Conservation (phyloP, 257 asterid species). For the Capsicum chinense region DNA sequence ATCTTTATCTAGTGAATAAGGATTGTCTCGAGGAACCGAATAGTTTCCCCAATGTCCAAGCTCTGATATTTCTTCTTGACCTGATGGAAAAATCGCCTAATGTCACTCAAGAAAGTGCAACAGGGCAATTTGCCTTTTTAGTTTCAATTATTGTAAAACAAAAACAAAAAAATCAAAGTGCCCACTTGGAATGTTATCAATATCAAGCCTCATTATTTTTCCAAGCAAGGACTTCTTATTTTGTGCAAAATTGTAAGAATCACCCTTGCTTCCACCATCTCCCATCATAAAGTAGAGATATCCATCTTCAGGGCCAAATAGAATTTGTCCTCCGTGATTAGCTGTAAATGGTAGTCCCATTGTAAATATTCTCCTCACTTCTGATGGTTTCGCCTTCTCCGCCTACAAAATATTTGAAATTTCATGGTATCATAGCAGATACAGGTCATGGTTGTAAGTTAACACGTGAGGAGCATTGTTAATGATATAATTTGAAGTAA, state of each 20-base stretch:
- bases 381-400: conserved; percentile 57
- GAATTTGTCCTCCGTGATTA: conserved; percentile 89
- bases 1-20: conserved; percentile 60
- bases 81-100: conserved; percentile 38
- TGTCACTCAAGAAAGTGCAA: not conserved
- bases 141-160: conserved; percentile 9
- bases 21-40: conserved; percentile 76
- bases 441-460: not conserved
- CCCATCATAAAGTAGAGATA: conserved; percentile 83
- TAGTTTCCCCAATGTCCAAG: conserved; percentile 85
- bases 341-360: conserved; percentile 77
- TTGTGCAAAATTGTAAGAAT: conserved; percentile 80
- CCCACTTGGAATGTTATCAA: conserved; percentile 78
- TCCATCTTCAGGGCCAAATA: conserved; percentile 84
- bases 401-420: conserved; percentile 49
- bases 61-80: conserved; percentile 56
- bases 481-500: not conserved
- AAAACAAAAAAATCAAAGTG: not conserved
- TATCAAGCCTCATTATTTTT: conserved; percentile 80
- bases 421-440: not conserved
- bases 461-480: not conserved
- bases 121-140: not conserved
- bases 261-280: conserved; percentile 88
- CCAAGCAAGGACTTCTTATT: conserved; percentile 89
- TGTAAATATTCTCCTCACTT: conserved; percentile 77